Conservation (phyloP, 192 early-diverging fungal species). For the Mortierella hygrophila region DNA sequence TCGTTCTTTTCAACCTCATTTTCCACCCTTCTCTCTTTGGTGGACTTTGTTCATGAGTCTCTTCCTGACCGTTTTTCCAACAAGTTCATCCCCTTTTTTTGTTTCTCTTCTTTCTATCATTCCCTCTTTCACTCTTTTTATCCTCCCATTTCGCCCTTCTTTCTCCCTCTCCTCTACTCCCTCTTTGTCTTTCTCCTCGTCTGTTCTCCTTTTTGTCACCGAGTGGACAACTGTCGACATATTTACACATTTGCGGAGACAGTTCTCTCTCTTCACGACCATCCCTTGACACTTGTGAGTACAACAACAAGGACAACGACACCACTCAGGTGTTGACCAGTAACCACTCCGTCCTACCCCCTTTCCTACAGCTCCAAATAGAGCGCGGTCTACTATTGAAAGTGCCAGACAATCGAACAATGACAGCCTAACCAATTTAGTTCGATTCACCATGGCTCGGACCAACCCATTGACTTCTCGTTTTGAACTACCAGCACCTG, state of each 20-base stretch:
- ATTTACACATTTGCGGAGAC: not conserved
- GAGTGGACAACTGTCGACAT: not conserved
- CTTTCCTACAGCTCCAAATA: not conserved
- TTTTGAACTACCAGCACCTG: too few species aligned
- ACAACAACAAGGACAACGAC: not conserved
- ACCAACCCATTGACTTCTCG: too few species aligned
- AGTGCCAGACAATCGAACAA: too few species aligned
- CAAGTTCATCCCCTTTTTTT: not conserved
- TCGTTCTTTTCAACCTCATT: not conserved
- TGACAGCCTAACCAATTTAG: too few species aligned
- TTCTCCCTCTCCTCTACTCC: not conserved
- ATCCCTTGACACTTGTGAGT: not conserved
- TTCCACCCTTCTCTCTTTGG: not conserved
- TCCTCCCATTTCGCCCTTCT: not conserved
- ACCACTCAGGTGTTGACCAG: not conserved
- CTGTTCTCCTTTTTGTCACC: not conserved
- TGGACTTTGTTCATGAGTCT: not conserved
- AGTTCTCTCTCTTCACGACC: not conserved
- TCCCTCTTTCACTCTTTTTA: not conserved
- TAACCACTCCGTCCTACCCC: not conserved
- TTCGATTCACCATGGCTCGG: too few species aligned
- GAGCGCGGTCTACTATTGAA: too few species aligned
- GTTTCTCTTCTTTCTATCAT: not conserved
- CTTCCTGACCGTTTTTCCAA: not conserved
- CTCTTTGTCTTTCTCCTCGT: not conserved